A percentile compares a stretch with the other conserved stretches of the same genome.
phyloP scores from a whole-genome alignment of 2,329 filamentous ascomycete genomes.

The Onygenales sp. region DNA sequence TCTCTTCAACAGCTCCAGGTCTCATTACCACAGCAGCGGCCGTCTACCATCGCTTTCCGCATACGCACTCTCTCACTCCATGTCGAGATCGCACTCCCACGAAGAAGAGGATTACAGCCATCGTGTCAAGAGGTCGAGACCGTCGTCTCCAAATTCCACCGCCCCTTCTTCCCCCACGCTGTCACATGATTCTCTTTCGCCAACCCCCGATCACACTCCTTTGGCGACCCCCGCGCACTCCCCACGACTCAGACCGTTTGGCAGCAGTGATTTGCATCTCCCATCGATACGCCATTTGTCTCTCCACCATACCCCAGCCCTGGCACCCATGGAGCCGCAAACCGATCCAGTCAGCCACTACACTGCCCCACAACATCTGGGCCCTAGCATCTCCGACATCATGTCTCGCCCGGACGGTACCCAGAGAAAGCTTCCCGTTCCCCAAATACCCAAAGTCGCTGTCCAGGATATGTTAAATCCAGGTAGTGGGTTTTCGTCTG shows the following conservation, averaged over 20 bases:
- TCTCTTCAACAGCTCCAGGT: constrained; percentile 19
- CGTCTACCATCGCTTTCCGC: constrained; percentile 68
- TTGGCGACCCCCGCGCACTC: constrained; percentile 93
- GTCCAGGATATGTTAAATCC: constrained; percentile 74
- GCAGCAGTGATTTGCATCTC: constrained; percentile 63
- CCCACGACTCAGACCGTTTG: constrained; percentile 74
- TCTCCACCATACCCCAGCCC: constrained; percentile 55
- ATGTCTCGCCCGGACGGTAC: constrained; percentile 81
- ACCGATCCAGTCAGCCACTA: constrained; percentile 52
- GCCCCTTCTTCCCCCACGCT: constrained; percentile 94
- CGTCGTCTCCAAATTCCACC: constrained; percentile 89
- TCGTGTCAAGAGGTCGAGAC: constrained; percentile 78
- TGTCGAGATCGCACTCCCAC: constrained; percentile 60
- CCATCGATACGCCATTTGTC: constrained; percentile 72
- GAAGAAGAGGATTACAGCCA: constrained; percentile 71
- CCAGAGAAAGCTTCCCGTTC: constrained; percentile 82
- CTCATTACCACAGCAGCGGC: constrained; percentile 33
- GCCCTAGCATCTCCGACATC: constrained; percentile 82
- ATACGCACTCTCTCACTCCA: constrained; percentile 68
- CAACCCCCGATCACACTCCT: constrained; percentile 97
- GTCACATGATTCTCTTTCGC: constrained; percentile 89
- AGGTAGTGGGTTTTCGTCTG: constrained; percentile 46
- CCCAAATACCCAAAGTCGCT: constrained; percentile 77
- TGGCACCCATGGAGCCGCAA: constrained; percentile 62
- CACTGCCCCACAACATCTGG: constrained; percentile 50